Conservation (phyloP, 768 basidiomycete genomes). For the Boletus edulis region DNA sequence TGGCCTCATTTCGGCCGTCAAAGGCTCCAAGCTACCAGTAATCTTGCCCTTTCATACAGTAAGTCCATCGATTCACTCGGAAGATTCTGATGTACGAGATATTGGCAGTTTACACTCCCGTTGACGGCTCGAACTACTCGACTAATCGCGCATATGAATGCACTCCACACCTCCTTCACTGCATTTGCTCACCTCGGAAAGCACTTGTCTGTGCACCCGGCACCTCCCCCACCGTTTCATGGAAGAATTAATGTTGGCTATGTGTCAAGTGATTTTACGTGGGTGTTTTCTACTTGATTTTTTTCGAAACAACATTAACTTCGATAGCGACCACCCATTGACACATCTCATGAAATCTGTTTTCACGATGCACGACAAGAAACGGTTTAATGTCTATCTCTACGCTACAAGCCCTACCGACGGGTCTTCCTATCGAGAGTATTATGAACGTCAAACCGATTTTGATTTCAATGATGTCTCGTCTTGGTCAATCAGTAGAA, state of each 20-base stretch:
- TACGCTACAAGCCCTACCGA: slow-evolving; percentile 52
- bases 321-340: slow-evolving; percentile 46
- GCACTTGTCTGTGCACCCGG: slow-evolving; percentile 35
- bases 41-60: slow-evolving; percentile 52
- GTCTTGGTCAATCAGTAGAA: slow-evolving; percentile 32
- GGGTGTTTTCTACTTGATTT: slow-evolving; percentile 7
- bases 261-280: slow-evolving; percentile 48
- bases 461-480: slow-evolving; percentile 43
- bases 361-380: slow-evolving; percentile 41
- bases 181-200: slow-evolving; percentile 34
- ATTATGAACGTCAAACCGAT: slow-evolving; percentile 40
- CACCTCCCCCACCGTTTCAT: slow-evolving; percentile 39
- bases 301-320: not conserved
- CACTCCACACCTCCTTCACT: slow-evolving; percentile 43
- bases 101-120: slow-evolving; percentile 45
- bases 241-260: slow-evolving; percentile 47
- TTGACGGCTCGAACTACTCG: slow-evolving; percentile 40
- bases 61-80: slow-evolving; percentile 7
- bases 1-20: slow-evolving; percentile 22
- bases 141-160: slow-evolving; percentile 47
- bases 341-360: slow-evolving; percentile 53
- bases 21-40: slow-evolving; percentile 35
- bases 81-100: not conserved
- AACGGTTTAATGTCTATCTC: slow-evolving; percentile 40
- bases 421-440: slow-evolving; percentile 40